Evolutionary conservation across 345 rosid genomes (phyloP).

Genomic region (Cardamine resedifolia): DNA sequence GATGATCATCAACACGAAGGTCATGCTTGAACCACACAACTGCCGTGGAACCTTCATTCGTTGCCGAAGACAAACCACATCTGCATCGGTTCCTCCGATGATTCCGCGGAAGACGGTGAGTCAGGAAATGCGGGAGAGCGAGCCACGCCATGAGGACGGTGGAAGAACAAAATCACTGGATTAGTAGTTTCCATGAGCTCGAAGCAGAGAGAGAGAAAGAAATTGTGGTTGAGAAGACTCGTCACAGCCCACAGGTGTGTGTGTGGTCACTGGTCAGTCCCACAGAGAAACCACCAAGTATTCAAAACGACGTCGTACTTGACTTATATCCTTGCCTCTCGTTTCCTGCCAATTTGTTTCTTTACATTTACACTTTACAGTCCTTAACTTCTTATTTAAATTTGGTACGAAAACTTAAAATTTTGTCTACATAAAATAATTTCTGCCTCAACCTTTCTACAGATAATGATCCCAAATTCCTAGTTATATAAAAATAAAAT

Average conservation of each 20-base stretch:
- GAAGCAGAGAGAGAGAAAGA: background rate
- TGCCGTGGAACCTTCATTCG: slow-evolving; percentile 46
- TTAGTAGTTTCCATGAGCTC: slow-evolving; percentile 40
- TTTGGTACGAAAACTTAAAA: background rate
- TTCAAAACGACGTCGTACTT: background rate
- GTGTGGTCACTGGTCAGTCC: slow-evolving; percentile 17
- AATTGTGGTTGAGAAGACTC: slow-evolving; percentile 51
- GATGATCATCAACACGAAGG: slow-evolving; percentile 84
- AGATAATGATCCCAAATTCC: background rate
- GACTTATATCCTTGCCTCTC: background rate
- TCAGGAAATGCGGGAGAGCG: slow-evolving; percentile 40
- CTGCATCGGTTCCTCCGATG: slow-evolving; percentile 9
- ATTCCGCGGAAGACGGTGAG: slow-evolving; percentile 22
- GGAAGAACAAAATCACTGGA: background rate
- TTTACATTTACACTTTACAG: background rate
- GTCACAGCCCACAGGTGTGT: too few relatives aligned
- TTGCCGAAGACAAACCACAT: slow-evolving; percentile 28
- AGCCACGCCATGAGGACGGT: slow-evolving; percentile 48
- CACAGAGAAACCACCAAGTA: background rate
- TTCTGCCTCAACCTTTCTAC: background rate
- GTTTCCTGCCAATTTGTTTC: background rate
- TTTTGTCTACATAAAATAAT: too few relatives aligned
- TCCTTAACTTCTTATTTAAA: background rate
- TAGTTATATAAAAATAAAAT: too few relatives aligned
- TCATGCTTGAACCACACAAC: slow-evolving; percentile 94